These are phyloP conservation scores for Globisporangium takayamanum DNA, from an alignment of 352 stramenopile species.

Conservation along the genomic window DNA sequence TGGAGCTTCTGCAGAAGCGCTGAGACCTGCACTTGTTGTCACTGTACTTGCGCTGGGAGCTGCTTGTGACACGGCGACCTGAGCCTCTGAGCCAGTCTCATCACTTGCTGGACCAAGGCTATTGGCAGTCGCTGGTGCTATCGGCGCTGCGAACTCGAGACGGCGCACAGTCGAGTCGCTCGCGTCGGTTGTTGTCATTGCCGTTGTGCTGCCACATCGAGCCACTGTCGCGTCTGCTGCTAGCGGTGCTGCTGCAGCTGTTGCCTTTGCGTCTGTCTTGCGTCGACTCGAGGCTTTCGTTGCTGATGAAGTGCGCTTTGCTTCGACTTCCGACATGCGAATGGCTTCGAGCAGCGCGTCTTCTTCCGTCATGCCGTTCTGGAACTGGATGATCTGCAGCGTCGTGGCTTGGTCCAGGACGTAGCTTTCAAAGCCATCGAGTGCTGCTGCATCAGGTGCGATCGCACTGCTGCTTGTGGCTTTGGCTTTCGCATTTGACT, in stretches of 20 bases:
- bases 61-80: neutral
- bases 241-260: neutral
- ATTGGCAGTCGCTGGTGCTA: too few relatives aligned
- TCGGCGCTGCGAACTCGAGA: neutral
- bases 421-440: conserved; percentile 10
- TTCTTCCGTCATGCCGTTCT: conserved; percentile 68
- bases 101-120: too few relatives aligned
- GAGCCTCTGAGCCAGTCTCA: too few relatives aligned
- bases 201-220: neutral
- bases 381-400: conserved; percentile 52
- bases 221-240: conserved; percentile 1
- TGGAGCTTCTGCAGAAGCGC: neutral
- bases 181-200: neutral
- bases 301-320: neutral
- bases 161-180: neutral
- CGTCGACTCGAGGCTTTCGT: neutral
- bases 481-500: neutral
- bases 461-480: neutral
- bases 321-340: conserved; percentile 42
- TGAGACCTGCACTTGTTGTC: neutral
- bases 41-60: neutral
- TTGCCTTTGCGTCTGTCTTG: neutral
- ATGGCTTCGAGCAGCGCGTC: conserved; percentile 60
- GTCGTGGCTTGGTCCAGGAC: conserved; percentile 27
- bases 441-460: neutral